Evolutionary conservation across 495 filamentous ascomycete species (phyloP).

Genomic region (Chaetomium fimeti): DNA sequence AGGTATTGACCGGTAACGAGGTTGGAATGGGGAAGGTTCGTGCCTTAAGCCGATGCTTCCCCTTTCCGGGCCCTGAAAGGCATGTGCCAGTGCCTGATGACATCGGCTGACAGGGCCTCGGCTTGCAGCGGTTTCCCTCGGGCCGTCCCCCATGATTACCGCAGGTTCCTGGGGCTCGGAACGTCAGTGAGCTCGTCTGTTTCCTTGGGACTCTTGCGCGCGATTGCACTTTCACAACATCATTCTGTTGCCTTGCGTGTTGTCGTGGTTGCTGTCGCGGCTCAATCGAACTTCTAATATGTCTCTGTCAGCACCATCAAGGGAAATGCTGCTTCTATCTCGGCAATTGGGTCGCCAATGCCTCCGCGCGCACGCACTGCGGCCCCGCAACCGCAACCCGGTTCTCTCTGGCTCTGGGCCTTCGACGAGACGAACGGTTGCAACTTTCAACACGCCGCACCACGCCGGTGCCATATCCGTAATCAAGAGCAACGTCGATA

Average conservation of each 20-base stretch:
- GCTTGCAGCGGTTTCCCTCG: constrained; percentile 40
- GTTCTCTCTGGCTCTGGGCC: constrained; percentile 6
- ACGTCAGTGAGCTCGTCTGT: constrained; percentile 10
- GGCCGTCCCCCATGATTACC: constrained; percentile 29
- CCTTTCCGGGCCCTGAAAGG: neutral
- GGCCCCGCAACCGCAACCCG: constrained; percentile 16
- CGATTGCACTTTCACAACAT: neutral
- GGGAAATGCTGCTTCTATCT: constrained; percentile 39
- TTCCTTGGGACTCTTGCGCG: neutral
- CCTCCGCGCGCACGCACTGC: constrained; percentile 18
- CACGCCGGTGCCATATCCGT: constrained; percentile 75
- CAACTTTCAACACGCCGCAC: constrained; percentile 64
- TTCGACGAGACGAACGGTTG: constrained; percentile 40
- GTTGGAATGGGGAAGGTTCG: neutral
- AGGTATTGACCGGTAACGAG: neutral
- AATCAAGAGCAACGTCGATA: constrained; percentile 73
- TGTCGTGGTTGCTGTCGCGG: neutral
- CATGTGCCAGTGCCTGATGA: constrained; percentile 19
- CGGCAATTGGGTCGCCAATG: constrained; percentile 45
- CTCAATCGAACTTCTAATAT: constrained; percentile 27
- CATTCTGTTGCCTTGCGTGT: constrained; percentile 3
- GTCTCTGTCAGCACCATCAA: constrained; percentile 39
- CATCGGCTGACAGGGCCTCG: constrained; percentile 23
- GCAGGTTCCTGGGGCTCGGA: constrained; percentile 14
- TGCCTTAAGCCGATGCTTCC: constrained; percentile 21